These are phyloP conservation scores for Boletus rex-veris DNA, from an alignment of 768 basidiomycete genomes.

Conservation along the genomic window DNA sequence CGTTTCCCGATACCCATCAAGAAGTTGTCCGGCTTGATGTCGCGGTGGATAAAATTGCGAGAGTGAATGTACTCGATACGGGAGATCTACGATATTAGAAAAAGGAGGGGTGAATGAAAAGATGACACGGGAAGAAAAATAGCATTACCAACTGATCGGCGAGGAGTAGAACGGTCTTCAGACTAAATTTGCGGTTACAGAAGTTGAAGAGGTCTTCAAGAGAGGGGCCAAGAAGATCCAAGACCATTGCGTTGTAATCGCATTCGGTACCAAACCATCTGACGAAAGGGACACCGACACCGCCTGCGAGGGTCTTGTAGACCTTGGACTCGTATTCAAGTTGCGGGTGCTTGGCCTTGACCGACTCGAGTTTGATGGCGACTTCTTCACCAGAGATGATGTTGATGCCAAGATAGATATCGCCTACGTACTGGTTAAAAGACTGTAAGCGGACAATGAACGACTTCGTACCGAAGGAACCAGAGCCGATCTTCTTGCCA, in stretches of 20 bases:
- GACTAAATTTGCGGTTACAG: conserved; percentile 94
- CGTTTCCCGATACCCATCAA: conserved; percentile 99
- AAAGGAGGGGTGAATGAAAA: conserved; percentile 34
- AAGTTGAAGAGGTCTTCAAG: conserved; percentile 93
- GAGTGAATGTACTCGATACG: conserved; percentile 99
- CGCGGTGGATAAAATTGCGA: conserved; percentile 95
- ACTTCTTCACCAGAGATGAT: conserved; percentile 99
- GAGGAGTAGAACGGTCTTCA: conserved; percentile 95
- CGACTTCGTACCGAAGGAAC: conserved; percentile 81
- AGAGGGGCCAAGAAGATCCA: conserved; percentile 92
- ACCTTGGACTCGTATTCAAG: conserved; percentile 97
- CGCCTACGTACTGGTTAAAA: conserved; percentile 51
- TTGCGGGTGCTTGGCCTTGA: conserved; percentile 99
- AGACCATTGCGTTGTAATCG: conserved; percentile 99
- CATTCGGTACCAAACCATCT: conserved; percentile 94
- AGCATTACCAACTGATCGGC: conserved; percentile 84
- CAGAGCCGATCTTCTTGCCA: conserved; percentile 99
- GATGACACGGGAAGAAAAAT: conserved; percentile 22
- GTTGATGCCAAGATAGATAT: conserved; percentile 99
- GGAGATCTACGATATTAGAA: conserved; percentile 64
- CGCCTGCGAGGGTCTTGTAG: conserved; percentile 97
- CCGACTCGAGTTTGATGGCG: conserved; percentile 99
- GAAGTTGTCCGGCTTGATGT: conserved; percentile 99
- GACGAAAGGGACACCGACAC: conserved; percentile 98
- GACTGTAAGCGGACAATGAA: neutral